phyloP scores from a whole-genome alignment of 2,329 filamentous ascomycete genomes.

The Epichloe sibirici region DNA sequence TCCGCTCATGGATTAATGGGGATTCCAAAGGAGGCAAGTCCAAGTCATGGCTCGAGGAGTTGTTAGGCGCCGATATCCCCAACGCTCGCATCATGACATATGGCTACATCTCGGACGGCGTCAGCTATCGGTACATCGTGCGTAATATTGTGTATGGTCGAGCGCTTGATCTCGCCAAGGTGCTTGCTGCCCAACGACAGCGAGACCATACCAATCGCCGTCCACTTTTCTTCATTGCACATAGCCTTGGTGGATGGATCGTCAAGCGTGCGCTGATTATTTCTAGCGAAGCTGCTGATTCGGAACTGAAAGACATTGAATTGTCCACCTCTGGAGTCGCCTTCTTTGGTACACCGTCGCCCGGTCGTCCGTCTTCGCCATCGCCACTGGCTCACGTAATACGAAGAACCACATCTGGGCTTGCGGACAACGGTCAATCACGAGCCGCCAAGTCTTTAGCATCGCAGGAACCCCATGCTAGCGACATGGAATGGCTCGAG shows the following conservation, averaged over 20 bases:
- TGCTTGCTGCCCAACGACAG: conserved; percentile 10
- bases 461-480: conserved; percentile 7
- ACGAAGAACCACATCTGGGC: conserved; percentile 12
- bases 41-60: conserved; percentile 14
- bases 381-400: conserved; percentile 15
- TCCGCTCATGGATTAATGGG: conserved; percentile 14
- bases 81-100: conserved; percentile 17
- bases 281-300: conserved; percentile 14
- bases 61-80: conserved; percentile 13
- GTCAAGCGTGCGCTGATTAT: conserved; percentile 18
- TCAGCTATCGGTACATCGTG: conserved; percentile 13
- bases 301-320: conserved; percentile 12
- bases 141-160: conserved; percentile 14
- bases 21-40: conserved; percentile 10
- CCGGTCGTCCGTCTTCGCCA: conserved; percentile 12
- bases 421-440: conserved; percentile 4
- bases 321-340: conserved; percentile 16
- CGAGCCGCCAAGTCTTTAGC: neutral
- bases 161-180: conserved; percentile 13
- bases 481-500: conserved; percentile 15
- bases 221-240: conserved; percentile 17
- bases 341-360: conserved; percentile 16
- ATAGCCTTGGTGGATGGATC: conserved; percentile 17
- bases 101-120: conserved; percentile 12
- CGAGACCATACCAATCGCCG: conserved; percentile 10